A percentile compares a stretch with the other conserved stretches of the same genome.
Conservation (phyloP, 2,329 filamentous ascomycete species). For the Alternaria triticimaculans region DNA sequence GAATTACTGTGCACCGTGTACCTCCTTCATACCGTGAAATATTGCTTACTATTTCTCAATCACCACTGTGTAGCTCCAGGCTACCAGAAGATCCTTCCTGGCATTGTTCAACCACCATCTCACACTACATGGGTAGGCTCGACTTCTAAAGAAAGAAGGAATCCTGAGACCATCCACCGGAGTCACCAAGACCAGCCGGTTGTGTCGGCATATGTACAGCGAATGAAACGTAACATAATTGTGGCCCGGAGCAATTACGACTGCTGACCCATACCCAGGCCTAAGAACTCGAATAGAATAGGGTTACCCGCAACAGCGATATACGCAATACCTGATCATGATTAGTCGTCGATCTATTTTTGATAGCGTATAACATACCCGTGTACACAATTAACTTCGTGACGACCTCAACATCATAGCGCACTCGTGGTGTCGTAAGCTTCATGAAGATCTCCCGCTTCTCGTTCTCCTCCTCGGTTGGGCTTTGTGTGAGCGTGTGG, state of each 20-base stretch:
- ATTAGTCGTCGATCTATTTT: neutral
- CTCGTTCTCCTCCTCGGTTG: constrained; percentile 46
- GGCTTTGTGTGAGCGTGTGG: constrained; percentile 20
- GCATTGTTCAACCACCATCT: accelerated
- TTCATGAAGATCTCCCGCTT: constrained; percentile 77
- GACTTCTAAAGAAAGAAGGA: neutral
- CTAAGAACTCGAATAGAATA: constrained; percentile 71
- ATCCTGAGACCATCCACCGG: neutral
- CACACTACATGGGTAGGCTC: accelerated
- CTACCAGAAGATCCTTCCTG: neutral
- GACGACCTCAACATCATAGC: constrained; percentile 98
- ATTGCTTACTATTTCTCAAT: neutral
- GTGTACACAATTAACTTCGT: constrained; percentile 95
- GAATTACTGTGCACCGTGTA: neutral
- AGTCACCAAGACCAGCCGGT: neutral
- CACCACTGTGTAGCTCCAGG: neutral
- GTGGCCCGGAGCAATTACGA: constrained; percentile 2
- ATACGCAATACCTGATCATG: constrained; percentile 77
- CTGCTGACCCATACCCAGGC: constrained; percentile 49
- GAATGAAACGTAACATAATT: neutral
- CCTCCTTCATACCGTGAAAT: neutral
- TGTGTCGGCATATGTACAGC: neutral
- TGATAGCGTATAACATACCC: constrained; percentile 62
- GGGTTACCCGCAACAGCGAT: constrained; percentile 79
- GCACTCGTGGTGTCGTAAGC: constrained; percentile 83